These are phyloP conservation scores for Chlorophyllum brunneum DNA, from an alignment of 768 basidiomycete genomes.

Conservation along the genomic window DNA sequence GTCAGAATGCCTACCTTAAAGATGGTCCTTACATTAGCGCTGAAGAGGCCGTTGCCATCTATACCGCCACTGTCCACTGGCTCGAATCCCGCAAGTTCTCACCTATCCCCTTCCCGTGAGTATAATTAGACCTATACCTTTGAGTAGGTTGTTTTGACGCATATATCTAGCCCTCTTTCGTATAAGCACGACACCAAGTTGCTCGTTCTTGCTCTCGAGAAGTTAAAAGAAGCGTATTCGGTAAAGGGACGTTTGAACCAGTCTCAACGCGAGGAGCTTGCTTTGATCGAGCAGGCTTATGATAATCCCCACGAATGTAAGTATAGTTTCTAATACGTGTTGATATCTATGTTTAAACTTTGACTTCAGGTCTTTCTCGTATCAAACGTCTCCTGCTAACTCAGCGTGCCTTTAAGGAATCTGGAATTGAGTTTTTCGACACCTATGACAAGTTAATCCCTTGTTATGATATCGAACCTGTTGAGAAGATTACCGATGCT, in stretches of 20 bases:
- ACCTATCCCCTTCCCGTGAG: constrained; percentile 96
- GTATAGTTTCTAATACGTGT: too few relatives aligned
- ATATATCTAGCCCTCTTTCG: constrained; percentile 67
- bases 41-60: constrained; percentile 98
- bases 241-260: constrained; percentile 98
- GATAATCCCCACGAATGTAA: constrained; percentile 98
- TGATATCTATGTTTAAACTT: not conserved
- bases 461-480: constrained; percentile 98
- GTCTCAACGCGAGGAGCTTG: constrained; percentile 96
- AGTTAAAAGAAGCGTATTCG: constrained; percentile 97
- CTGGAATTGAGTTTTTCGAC: constrained; percentile 96
- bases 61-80: constrained; percentile 99
- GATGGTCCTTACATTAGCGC: constrained; percentile 99
- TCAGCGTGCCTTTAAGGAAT: constrained; percentile 97
- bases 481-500: constrained; percentile 99
- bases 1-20: constrained; percentile 98
- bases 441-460: constrained; percentile 98
- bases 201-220: constrained; percentile 93
- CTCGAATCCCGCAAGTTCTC: constrained; percentile 96
- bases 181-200: constrained; percentile 99
- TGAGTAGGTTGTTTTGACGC: constrained; percentile 1
- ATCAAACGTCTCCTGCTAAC: constrained; percentile 97
- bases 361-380: constrained; percentile 69
- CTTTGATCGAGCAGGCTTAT: constrained; percentile 97
- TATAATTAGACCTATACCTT: constrained; percentile 8